Evolutionary conservation across 1,284 basidiomycete genomes (phyloP).

Genomic region (Gymnopus androsaceus): DNA sequence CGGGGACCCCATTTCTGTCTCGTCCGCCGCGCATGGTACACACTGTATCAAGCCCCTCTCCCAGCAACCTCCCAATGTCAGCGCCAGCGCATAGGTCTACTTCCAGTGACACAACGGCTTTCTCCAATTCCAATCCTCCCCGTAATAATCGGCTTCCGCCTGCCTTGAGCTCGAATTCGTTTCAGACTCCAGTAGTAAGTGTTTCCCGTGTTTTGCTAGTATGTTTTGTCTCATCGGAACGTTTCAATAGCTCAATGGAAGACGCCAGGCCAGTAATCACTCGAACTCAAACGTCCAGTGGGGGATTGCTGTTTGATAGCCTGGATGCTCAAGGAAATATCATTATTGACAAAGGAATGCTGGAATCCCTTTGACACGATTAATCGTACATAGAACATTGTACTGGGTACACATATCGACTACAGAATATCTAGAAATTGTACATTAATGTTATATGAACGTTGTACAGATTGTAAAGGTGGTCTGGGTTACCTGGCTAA

Average conservation of each 20-base stretch:
- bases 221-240: background rate
- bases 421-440: slow-evolving; percentile 2
- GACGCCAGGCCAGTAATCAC: slow-evolving; percentile 15
- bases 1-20: slow-evolving; percentile 28
- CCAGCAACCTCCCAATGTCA: slow-evolving; percentile 1
- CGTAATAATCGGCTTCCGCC: background rate
- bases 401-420: too few relatives aligned
- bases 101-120: slow-evolving; percentile 36
- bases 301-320: slow-evolving; percentile 15
- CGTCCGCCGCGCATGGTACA: slow-evolving; percentile 30
- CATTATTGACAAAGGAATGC: too few relatives aligned
- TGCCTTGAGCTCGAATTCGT: background rate
- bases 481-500: slow-evolving; percentile 16
- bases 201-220: background rate
- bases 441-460: slow-evolving; percentile 1
- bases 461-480: background rate
- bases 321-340: too few relatives aligned
- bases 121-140: slow-evolving; percentile 3
- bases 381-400: too few relatives aligned
- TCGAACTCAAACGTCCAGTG: slow-evolving; percentile 5
- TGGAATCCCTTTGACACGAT: too few relatives aligned
- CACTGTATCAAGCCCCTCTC: slow-evolving; percentile 30
- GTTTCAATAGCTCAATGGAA: background rate
- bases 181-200: background rate
- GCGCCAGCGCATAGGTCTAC: slow-evolving; percentile 37